Conservation (phyloP, 192 early-diverging fungal species). For the Podila horticola region DNA sequence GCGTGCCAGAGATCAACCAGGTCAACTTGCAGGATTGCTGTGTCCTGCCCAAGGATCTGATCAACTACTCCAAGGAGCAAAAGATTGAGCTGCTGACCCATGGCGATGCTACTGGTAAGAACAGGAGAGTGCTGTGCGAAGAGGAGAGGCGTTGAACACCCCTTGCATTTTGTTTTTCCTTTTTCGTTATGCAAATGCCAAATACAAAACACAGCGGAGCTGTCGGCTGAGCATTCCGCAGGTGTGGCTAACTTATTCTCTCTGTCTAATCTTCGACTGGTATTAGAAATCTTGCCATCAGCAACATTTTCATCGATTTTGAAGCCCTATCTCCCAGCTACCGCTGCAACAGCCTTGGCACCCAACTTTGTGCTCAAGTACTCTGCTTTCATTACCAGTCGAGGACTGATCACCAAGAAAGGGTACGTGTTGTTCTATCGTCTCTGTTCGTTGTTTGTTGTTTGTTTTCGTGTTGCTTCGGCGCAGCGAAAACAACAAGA, state of each 20-base stretch:
- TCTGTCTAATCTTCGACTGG: neutral
- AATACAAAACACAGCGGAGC: neutral
- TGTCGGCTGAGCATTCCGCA: too few species aligned
- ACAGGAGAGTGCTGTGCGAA: too few species aligned
- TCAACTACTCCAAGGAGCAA: constrained; percentile 54
- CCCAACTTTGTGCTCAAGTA: constrained; percentile 68
- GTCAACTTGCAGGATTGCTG: constrained; percentile 61
- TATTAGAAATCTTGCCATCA: constrained; percentile 55
- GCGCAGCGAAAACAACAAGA: too few species aligned
- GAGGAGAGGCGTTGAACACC: too few species aligned
- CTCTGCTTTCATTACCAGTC: constrained; percentile 53
- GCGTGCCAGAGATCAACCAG: constrained; percentile 60
- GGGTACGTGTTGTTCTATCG: constrained; percentile 41
- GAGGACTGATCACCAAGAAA: constrained; percentile 62
- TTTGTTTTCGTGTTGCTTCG: neutral
- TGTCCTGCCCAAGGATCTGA: constrained; percentile 55
- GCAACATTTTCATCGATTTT: constrained; percentile 52
- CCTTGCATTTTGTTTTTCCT: constrained; percentile 4
- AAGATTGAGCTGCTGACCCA: constrained; percentile 57
- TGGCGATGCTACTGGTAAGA: constrained; percentile 56
- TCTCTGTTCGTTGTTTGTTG: neutral
- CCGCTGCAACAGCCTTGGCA: constrained; percentile 4
- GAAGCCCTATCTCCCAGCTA: constrained; percentile 24
- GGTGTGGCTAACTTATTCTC: neutral
- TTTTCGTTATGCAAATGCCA: neutral